Conservation (phyloP, 352 stramenopile genomes). For the Phytophthora tubulina region DNA sequence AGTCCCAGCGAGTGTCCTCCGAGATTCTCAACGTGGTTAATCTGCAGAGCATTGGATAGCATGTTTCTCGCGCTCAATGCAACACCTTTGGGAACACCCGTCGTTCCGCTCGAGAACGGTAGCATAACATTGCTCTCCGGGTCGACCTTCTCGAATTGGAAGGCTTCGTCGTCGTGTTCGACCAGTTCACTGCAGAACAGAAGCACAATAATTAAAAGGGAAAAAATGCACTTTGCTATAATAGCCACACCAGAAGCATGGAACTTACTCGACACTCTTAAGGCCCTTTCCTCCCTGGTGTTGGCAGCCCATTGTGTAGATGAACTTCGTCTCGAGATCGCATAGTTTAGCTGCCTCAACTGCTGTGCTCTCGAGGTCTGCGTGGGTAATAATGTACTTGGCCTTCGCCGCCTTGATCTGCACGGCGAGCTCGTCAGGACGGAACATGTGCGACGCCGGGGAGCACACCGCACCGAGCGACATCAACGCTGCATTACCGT, state of each 20-base stretch:
- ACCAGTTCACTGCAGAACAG: slow-evolving; percentile 47
- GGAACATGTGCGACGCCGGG: slow-evolving; percentile 68
- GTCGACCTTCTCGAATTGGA: slow-evolving; percentile 54
- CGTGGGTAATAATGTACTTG: slow-evolving; percentile 67
- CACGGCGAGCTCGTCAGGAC: slow-evolving; percentile 52
- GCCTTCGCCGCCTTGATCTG: slow-evolving; percentile 59
- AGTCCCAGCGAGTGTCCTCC: slow-evolving; percentile 58
- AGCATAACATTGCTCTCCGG: slow-evolving; percentile 66
- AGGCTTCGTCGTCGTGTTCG: slow-evolving; percentile 43
- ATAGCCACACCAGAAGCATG: background rate
- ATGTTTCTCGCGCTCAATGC: slow-evolving; percentile 92
- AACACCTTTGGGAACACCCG: slow-evolving; percentile 87
- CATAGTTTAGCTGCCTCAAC: slow-evolving; percentile 50
- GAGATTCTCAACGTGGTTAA: slow-evolving; percentile 70
- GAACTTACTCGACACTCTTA: slow-evolving; percentile 64
- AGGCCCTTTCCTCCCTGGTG: slow-evolving; percentile 23
- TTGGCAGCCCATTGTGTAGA: slow-evolving; percentile 60
- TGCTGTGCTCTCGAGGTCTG: slow-evolving; percentile 51
- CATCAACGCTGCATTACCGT: slow-evolving; percentile 44
- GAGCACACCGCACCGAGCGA: slow-evolving; percentile 66
- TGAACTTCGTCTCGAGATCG: slow-evolving; percentile 40
- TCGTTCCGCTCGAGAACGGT: slow-evolving; percentile 96
- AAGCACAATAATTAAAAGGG: slow-evolving; percentile 29
- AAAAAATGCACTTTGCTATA: background rate
- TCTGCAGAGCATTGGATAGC: slow-evolving; percentile 90